Base-by-base conservation (phyloP, 768 basidiomycete genomes). In the Termitomyces sp. region DNA sequence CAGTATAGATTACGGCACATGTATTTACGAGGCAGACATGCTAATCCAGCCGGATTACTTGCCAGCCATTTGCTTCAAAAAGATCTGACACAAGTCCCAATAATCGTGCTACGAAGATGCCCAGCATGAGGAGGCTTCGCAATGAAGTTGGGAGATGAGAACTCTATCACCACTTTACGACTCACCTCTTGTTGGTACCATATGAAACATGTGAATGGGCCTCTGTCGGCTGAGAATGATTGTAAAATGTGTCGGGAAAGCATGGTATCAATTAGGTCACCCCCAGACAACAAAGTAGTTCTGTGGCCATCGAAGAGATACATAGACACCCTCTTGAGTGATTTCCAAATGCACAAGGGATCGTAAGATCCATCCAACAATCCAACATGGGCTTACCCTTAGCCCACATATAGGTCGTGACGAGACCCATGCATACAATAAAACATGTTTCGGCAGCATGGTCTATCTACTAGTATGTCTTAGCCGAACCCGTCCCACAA, bases 101-200 rank as follows among this genome's bases (percentile, higher is more conserved):
- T 95, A 68, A 98, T 98, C 8, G 96, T 98, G 53, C 91, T 93
- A 38, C 96, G 81, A 57, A 98, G 75, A 70, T 98, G 96, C 11
- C 96, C 95, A 53, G 96, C 93, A 62, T 98, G 96, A 81, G 98
- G 98, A 7, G 88, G 87, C 68, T 98, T 98, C 9, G 95, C 96
- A 62, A 98, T 97, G n/a, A n/a, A n/a, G 66, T 98, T 98, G 11
- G 95, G 94, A 1, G 90, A 91, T 2, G 93, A 95, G 70, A 92
- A 98, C 71, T 98, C 96, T 65, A 94, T 78, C 60, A 96, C 66
- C 56, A 90, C 71, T 51, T 82, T 88, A 73, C 94, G 93, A 14
- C 93, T 5, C 91, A 92, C 8, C 75, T 72, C 22, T 76, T 73
- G 68, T 93, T 95, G 2, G 81, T 77, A 19, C 96, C 96, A 64